phyloP scores from a whole-genome alignment of 805 yeast genomes.

The Wickerhamomyces pijperi region DNA sequence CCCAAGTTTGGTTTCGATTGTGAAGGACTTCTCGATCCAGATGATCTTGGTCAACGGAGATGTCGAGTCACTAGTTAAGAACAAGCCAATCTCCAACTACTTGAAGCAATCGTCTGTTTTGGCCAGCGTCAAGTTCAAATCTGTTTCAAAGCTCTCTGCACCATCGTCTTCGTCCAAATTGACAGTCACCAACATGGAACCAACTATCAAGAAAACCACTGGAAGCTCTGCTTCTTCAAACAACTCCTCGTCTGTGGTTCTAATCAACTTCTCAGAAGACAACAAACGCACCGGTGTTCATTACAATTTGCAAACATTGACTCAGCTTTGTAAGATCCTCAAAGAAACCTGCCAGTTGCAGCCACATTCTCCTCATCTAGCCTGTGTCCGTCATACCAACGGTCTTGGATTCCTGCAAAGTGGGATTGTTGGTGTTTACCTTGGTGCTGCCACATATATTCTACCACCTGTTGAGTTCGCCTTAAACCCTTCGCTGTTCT shows the following conservation, averaged over 20 bases:
- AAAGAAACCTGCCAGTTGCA: constrained; percentile 87
- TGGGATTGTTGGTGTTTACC: constrained; percentile 70
- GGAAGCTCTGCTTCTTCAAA: constrained; percentile 1
- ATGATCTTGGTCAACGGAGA: constrained; percentile 73
- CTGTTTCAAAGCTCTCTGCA: constrained; percentile 43
- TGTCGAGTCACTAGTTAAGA: constrained; percentile 56
- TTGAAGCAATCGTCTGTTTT: constrained; percentile 33
- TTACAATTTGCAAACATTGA: constrained; percentile 45
- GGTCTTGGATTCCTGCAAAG: constrained; percentile 88
- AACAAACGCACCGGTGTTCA: constrained; percentile 47
- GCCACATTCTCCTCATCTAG: constrained; percentile 61
- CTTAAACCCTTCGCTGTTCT: constrained; percentile 61
- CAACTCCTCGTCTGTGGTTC: constrained; percentile 28
- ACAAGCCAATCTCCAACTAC: constrained; percentile 50
- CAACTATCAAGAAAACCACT: constrained; percentile 12
- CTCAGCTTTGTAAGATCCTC: constrained; percentile 76
- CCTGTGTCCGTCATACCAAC: constrained; percentile 73
- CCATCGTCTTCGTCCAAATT: constrained; percentile 16
- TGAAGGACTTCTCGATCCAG: constrained; percentile 60
- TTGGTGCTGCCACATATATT: constrained; percentile 78
- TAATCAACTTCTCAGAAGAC: constrained; percentile 67
- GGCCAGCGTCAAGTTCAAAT: constrained; percentile 44
- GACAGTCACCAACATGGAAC: constrained; percentile 9
- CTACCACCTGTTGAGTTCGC: constrained; percentile 72
- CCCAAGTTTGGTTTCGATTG: constrained; percentile 48